Conservation (phyloP, 2,329 filamentous ascomycete species). For the Sarocladium oryzae region DNA sequence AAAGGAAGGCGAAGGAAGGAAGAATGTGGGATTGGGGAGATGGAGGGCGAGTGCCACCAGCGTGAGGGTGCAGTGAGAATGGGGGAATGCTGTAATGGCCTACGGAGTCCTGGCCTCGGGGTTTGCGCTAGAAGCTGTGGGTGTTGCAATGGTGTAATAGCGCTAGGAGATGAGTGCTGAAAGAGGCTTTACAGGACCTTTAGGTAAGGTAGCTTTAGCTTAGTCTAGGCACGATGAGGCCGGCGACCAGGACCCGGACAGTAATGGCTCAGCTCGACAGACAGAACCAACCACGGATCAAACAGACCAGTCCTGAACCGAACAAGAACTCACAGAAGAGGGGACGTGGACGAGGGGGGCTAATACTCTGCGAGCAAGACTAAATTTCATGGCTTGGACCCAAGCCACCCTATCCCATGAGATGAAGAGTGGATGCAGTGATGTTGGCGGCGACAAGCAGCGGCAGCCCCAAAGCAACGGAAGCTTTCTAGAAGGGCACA, state of each 20-base stretch:
- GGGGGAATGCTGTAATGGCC: not conserved
- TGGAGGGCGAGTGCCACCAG: conserved; percentile 2
- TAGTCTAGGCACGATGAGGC: no score
- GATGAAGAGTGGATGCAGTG: not conserved
- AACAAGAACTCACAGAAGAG: no score
- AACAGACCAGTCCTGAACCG: no score
- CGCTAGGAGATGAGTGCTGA: not conserved
- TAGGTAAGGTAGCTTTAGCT: no score
- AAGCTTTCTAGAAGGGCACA: conserved; percentile 21
- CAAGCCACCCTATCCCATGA: not conserved
- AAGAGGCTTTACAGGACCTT: no score
- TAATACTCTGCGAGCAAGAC: no score
- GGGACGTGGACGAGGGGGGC: no score
- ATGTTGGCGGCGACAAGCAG: conserved; percentile 1
- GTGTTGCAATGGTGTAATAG: not conserved
- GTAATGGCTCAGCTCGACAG: no score
- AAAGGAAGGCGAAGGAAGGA: conserved; percentile 10
- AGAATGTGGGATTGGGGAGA: conserved; percentile 4
- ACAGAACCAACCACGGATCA: no score
- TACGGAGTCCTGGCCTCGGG: not conserved
- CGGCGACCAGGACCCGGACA: no score
- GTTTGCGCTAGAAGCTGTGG: not conserved
- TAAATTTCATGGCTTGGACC: no score
- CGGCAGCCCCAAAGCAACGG: conserved; percentile 10
- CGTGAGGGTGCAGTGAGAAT: conserved; percentile 6